Evolutionary conservation across 208 protist genomes (phyloP).

Genomic region (Acanthamoeba healyi): DNA sequence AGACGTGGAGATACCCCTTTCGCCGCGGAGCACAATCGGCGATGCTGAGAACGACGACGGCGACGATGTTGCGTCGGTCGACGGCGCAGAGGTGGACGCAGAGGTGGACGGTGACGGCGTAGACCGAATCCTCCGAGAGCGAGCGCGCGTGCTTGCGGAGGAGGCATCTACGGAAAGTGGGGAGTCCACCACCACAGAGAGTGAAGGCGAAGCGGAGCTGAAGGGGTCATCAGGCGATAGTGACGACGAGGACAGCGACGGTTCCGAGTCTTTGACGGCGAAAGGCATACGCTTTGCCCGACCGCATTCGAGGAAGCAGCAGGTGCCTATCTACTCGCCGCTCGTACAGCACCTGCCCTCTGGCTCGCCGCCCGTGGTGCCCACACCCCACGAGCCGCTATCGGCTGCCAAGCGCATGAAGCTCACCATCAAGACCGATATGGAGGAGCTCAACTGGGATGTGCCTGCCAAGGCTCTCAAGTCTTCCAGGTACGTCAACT

Average conservation of each 20-base stretch:
- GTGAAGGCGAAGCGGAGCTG: background rate
- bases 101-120: background rate
- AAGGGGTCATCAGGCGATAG: background rate
- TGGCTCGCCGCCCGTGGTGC: background rate
- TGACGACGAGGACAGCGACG: background rate
- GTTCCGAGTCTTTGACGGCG: background rate
- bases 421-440: slow-evolving; percentile 14
- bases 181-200: background rate
- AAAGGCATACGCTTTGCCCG: background rate
- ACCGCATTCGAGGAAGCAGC: background rate
- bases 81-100: background rate
- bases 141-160: background rate
- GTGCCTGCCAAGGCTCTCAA: background rate
- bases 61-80: background rate
- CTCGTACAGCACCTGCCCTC: background rate
- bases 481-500: background rate
- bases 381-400: background rate
- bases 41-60: background rate
- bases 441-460: slow-evolving; percentile 1
- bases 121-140: background rate
- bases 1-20: background rate
- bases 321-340: background rate
- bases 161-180: background rate
- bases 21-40: background rate
- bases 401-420: slow-evolving; percentile 1